These are phyloP conservation scores for Penicillium desertorum DNA, from an alignment of 495 filamentous ascomycete species.

Conservation along the genomic window DNA sequence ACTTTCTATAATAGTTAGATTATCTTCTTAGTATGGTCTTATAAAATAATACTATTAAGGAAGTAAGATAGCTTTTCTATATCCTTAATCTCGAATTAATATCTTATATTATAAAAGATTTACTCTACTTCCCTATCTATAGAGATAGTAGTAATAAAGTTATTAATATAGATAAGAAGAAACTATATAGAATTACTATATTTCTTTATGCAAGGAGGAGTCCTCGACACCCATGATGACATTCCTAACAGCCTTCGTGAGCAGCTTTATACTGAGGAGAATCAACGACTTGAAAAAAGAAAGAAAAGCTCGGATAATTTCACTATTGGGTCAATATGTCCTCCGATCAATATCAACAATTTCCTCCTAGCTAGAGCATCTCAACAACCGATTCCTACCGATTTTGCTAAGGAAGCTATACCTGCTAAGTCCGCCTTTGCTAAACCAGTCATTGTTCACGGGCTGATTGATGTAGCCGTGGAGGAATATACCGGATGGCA, in stretches of 20 bases:
- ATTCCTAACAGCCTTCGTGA: conserved; percentile 7
- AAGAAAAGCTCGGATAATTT: not conserved
- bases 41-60: too few species aligned
- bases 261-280: conserved; percentile 9
- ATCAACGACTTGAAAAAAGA: not conserved
- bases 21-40: too few species aligned
- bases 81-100: too few species aligned
- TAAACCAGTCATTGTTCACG: conserved; percentile 2
- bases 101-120: too few species aligned
- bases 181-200: too few species aligned
- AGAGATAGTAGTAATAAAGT: too few species aligned
- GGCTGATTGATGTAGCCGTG: conserved; percentile 17
- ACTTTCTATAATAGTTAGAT: too few species aligned
- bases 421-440: not conserved
- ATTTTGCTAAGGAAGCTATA: not conserved
- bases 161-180: too few species aligned
- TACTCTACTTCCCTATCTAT: too few species aligned
- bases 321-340: not conserved
- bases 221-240: not conserved
- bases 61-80: too few species aligned
- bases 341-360: conserved; percentile 1
- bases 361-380: conserved; percentile 3
- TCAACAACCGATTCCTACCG: not conserved
- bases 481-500: conserved; percentile 21
- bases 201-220: not conserved